These are phyloP conservation scores for Phytophthora cryptogea DNA, from an alignment of 352 stramenopile species.

Conservation along the genomic window DNA sequence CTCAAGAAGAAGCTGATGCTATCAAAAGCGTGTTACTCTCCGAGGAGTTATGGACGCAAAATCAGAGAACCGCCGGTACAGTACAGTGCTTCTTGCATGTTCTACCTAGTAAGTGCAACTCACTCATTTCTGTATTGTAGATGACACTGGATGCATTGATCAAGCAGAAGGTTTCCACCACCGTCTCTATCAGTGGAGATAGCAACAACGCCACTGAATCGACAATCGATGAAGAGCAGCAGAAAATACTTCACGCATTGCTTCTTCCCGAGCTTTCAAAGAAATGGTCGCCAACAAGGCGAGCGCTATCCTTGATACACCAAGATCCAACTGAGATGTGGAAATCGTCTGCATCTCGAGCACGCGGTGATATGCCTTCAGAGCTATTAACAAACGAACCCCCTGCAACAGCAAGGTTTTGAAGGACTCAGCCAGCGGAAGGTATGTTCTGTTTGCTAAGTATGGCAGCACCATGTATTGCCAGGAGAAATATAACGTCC, in stretches of 20 bases:
- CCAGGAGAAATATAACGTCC: too few relatives aligned
- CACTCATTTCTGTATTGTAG: conserved; percentile 13
- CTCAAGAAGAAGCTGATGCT: conserved; percentile 53
- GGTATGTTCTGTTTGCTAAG: too few relatives aligned
- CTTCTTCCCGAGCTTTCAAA: conserved; percentile 24
- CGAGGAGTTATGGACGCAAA: conserved; percentile 35
- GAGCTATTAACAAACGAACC: conserved; percentile 3
- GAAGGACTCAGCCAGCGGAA: not conserved
- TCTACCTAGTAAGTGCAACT: not conserved
- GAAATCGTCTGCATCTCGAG: conserved; percentile 22
- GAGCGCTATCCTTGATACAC: not conserved
- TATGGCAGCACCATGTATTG: too few relatives aligned
- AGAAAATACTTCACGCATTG: conserved; percentile 15
- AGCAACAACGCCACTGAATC: conserved; percentile 17
- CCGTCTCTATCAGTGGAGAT: not conserved
- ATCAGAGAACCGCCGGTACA: conserved; percentile 43
- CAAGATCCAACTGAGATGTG: conserved; percentile 39
- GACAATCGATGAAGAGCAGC: conserved; percentile 22
- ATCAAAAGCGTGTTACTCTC: conserved; percentile 42
- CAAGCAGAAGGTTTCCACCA: conserved; percentile 27
- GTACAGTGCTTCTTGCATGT: not conserved
- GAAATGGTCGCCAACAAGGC: conserved; percentile 6
- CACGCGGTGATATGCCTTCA: not conserved
- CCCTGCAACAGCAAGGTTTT: conserved; percentile 40
- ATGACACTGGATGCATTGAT: conserved; percentile 61